phyloP scores from a whole-genome alignment of 1,284 basidiomycete genomes.

The Trametes sp. region DNA sequence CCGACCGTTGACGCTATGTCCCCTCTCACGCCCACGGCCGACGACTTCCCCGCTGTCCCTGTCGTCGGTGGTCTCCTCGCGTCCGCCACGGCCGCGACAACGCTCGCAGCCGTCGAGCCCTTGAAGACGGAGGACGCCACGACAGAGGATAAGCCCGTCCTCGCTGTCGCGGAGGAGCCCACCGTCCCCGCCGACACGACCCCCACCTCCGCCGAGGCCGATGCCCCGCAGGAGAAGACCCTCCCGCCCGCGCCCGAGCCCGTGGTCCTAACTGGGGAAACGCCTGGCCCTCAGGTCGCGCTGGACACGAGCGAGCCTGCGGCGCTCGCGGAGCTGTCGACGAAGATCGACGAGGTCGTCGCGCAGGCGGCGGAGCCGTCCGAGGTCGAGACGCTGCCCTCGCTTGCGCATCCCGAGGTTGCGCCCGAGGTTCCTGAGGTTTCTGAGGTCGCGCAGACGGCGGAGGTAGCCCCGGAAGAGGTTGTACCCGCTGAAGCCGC shows the following conservation, averaged over 20 bases:
- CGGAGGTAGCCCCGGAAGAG: slow-evolving; percentile 2
- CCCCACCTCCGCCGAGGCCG: not conserved
- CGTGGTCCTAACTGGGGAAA: slow-evolving; percentile 47
- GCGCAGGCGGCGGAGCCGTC: slow-evolving; percentile 22
- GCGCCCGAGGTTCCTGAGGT: not conserved
- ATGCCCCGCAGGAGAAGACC: slow-evolving; percentile 24
- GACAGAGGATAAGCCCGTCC: slow-evolving; percentile 33
- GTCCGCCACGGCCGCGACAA: slow-evolving; percentile 9
- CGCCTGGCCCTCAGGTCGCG: slow-evolving; percentile 47
- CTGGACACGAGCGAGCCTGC: slow-evolving; percentile 41
- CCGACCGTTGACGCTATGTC: slow-evolving; percentile 21
- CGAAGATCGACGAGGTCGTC: slow-evolving; percentile 25
- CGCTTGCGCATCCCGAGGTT: not conserved
- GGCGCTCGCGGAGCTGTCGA: slow-evolving; percentile 32
- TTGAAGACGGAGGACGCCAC: slow-evolving; percentile 34
- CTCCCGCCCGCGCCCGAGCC: slow-evolving; percentile 44
- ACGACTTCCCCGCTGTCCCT: slow-evolving; percentile 39
- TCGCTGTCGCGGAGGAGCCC: slow-evolving; percentile 26
- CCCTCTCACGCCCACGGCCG: slow-evolving; percentile 28
- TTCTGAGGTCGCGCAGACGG: slow-evolving; percentile 1
- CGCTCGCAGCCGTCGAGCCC: slow-evolving; percentile 30
- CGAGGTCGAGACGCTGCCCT: not conserved
- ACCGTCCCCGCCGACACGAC: slow-evolving; percentile 18
- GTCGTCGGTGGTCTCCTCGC: slow-evolving; percentile 34
- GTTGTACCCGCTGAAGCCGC: slow-evolving; percentile 4